Evolutionary conservation across 2,329 filamentous ascomycete genomes (phyloP), one percentile per base, ranked within the genome.

Genomic region (Claviceps quebecensis): DNA sequence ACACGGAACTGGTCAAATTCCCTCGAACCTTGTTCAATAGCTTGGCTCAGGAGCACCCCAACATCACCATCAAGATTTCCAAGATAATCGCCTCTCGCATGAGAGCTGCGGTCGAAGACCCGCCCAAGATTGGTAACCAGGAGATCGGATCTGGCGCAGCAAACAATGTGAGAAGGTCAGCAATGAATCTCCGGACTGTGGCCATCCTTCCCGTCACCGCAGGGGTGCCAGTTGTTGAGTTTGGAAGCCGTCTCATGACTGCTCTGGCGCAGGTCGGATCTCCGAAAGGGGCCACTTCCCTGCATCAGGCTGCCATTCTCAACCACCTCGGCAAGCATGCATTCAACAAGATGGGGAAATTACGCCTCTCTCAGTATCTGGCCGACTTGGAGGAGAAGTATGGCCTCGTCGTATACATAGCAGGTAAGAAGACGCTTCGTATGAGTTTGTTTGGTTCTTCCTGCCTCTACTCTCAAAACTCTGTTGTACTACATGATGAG

Each of bases 341-440:
- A 0, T 98, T 98, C 65, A 97, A 86, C 67, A 87, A 85, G 59
- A 97, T 98, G 85, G 93, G 93, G 5, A 97, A 96, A 67, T 72
- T 98, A 29, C 96, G 95, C 67, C 73, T 98, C 6, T 88, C 91
- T 1, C 91, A 98, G 58, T 98, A 98, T 62, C 77, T 98, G 48
- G 93, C 94, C 2, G 93, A 98, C 61, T 74, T 98, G 11, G 93
- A 98, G 67, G 93, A 98, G 68, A 95, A 95, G 65, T 97, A 95
- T 60, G 89, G 91, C 1, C 80, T 98, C 59, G 89, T 98, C 1
- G 74, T 98, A 7, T 98, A 98, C 63, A 84, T 98, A 53, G 93
- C 91, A 49, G 80, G 80, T 84, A 74, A 52, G 48, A 36, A 23
- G n/a, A 7, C 38, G 38, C 22, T 44, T 13, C 16, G 3, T 34